A percentile compares a stretch with the other conserved stretches of the same genome.
phyloP scores from a whole-genome alignment of 495 filamentous ascomycete species.

The Annulohypoxylon bovei region DNA sequence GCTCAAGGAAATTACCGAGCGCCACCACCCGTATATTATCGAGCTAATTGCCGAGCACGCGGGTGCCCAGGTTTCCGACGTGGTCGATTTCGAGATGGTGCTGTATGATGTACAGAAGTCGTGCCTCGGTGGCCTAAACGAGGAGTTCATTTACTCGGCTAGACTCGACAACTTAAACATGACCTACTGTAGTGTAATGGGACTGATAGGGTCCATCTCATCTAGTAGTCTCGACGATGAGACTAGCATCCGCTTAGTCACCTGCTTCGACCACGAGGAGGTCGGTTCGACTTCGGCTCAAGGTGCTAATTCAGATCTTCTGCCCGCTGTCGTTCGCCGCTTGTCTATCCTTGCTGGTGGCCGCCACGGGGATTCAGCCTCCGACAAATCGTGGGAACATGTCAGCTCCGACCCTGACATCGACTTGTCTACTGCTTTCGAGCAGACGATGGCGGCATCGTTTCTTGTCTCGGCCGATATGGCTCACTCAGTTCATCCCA shows the following conservation, averaged over 20 bases:
- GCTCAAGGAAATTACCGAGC: slow-evolving; percentile 77
- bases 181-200: slow-evolving; percentile 87
- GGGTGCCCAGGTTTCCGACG: slow-evolving; percentile 70
- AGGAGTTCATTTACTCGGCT: slow-evolving; percentile 93
- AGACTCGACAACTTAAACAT: slow-evolving; percentile 95
- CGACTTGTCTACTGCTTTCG: slow-evolving; percentile 80
- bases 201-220: slow-evolving; percentile 80
- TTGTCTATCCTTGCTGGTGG: slow-evolving; percentile 78
- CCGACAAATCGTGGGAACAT: slow-evolving; percentile 62
- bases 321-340: slow-evolving; percentile 87
- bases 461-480: slow-evolving; percentile 98
- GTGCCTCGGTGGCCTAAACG: slow-evolving; percentile 85
- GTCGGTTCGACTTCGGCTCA: slow-evolving; percentile 92
- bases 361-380: slow-evolving; percentile 49
- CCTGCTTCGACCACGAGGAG: slow-evolving; percentile 97
- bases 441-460: slow-evolving; percentile 90
- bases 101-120: slow-evolving; percentile 95
- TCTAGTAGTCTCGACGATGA: slow-evolving; percentile 72
- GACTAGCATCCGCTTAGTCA: slow-evolving; percentile 83
- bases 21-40: slow-evolving; percentile 89
- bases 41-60: slow-evolving; percentile 85
- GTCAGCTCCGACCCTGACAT: slow-evolving; percentile 59
- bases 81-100: slow-evolving; percentile 94
- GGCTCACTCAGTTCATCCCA: slow-evolving; percentile 95
- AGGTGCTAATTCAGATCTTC: slow-evolving; percentile 90